These are phyloP conservation scores for Solanum chiquidenum DNA, from an alignment of 257 asterid species.

Conservation along the genomic window DNA sequence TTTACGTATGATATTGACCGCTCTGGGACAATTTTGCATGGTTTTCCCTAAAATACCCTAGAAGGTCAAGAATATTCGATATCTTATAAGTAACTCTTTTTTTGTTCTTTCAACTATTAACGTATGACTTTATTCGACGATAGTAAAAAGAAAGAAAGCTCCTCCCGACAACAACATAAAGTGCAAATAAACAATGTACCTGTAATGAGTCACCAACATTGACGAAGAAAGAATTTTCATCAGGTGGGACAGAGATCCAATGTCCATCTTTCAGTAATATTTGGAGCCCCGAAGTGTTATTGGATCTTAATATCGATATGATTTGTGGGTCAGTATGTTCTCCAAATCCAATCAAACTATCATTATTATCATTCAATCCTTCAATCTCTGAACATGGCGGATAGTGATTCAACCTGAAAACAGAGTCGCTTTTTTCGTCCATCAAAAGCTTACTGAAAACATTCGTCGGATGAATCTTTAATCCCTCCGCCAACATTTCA, in stretches of 20 bases:
- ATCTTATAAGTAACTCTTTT: neutral
- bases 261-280: conserved; percentile 50
- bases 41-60: neutral
- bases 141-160: neutral
- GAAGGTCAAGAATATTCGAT: too few relatives aligned
- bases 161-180: neutral
- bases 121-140: neutral
- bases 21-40: too few relatives aligned
- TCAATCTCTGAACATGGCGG: conserved; percentile 42
- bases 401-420: conserved; percentile 55
- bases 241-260: conserved; percentile 74
- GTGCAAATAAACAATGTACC: conserved; percentile 23
- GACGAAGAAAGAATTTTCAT: conserved; percentile 61
- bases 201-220: conserved; percentile 81
- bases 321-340: conserved; percentile 89
- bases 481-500: conserved; percentile 48
- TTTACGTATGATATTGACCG: neutral
- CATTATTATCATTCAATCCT: conserved; percentile 8
- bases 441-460: conserved; percentile 38
- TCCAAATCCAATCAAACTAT: conserved; percentile 54
- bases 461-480: conserved; percentile 27
- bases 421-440: conserved; percentile 59
- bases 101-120: too few relatives aligned
- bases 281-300: conserved; percentile 67
- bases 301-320: conserved; percentile 71